phyloP scores from a whole-genome alignment of 306 rosid genomes.

The Cicer yamashitae region DNA sequence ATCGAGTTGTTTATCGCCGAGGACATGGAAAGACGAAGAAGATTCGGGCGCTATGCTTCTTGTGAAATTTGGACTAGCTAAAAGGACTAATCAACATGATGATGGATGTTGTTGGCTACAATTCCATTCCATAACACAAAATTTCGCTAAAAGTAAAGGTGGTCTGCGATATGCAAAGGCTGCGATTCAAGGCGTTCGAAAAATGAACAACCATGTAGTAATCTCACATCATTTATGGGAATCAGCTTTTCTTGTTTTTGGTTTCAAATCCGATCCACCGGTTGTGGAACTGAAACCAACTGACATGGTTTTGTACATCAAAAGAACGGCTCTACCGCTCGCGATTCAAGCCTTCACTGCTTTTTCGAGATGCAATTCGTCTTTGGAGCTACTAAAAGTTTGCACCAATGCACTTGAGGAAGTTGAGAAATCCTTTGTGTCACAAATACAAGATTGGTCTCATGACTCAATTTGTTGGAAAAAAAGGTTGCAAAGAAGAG shows the following conservation, averaged over 20 bases:
- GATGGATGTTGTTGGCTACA: constrained; percentile 80
- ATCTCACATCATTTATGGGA: constrained; percentile 84
- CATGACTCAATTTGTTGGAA: constrained; percentile 82
- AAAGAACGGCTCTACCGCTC: constrained; percentile 80
- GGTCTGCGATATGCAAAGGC: constrained; percentile 73
- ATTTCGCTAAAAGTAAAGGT: constrained; percentile 66
- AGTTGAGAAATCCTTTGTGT: constrained; percentile 86
- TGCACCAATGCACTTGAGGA: constrained; percentile 88
- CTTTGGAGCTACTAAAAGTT: constrained; percentile 79
- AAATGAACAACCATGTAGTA: constrained; percentile 50
- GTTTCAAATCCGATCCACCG: constrained; percentile 88
- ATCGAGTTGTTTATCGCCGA: constrained; percentile 63
- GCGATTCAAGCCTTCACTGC: constrained; percentile 78
- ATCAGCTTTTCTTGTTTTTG: constrained; percentile 86
- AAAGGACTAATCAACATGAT: constrained; percentile 53
- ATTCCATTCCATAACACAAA: constrained; percentile 77
- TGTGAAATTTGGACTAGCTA: constrained; percentile 71
- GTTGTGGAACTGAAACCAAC: constrained; percentile 63
- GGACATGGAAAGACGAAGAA: constrained; percentile 74
- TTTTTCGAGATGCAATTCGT: constrained; percentile 83
- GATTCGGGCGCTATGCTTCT: constrained; percentile 69
- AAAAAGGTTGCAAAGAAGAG: constrained; percentile 64
- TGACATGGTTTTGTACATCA: constrained; percentile 75
- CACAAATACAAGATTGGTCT: constrained; percentile 89
- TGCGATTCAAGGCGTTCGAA: constrained; percentile 70